Evolutionary conservation across 108 stramenopile species (phyloP), one percentile per base, ranked within the genome.

Genomic region (Asterionellopsis glacialis): DNA sequence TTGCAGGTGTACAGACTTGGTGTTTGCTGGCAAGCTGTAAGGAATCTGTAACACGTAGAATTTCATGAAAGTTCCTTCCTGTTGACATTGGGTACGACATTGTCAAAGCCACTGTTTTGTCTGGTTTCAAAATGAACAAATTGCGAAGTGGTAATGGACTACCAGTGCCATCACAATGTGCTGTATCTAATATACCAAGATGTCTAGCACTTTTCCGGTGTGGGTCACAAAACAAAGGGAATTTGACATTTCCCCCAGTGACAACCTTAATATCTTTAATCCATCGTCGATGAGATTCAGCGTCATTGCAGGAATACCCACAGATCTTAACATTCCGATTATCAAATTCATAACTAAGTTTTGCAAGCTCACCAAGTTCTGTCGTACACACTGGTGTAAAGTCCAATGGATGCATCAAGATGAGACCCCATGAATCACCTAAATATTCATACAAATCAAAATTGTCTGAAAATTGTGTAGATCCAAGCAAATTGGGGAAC

Each of bases 351-450:
- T 60, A 61, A 13, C 39, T 9, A 4, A 69, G 48, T 50, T 56
- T 64, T 18, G 82, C 81, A 13, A 68, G 70, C 27, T 51, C 59
- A 14, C 86, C 87, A n/a, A 91, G 62, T 63, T 91, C 89, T 1
- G 88, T 90, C 9, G 88, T 90, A 64, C 85, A 87, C 15, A 88
- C 80, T 1, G 87, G 87, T 18, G 84, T 83, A 63, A 81, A 85
- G 58, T 79, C 79, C 21, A 55, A 72, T 40, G 33, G 57, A 53
- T 76, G 75, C 75, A 76, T 76, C 22, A 76, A 67, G 21, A 76
- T 51, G 22, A 76, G 9, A 10, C 70, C 75, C 75, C 75, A 76
- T 13, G 64, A 42, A 50, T 72, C 62, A 7, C 66, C 70, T 6
- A 76, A 19, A 64, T 76, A 72, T 23, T 72, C 66, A 27, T 72